Evolutionary conservation across 1,284 basidiomycete species (phyloP).

Genomic region (Ganoderma resinaceum): DNA sequence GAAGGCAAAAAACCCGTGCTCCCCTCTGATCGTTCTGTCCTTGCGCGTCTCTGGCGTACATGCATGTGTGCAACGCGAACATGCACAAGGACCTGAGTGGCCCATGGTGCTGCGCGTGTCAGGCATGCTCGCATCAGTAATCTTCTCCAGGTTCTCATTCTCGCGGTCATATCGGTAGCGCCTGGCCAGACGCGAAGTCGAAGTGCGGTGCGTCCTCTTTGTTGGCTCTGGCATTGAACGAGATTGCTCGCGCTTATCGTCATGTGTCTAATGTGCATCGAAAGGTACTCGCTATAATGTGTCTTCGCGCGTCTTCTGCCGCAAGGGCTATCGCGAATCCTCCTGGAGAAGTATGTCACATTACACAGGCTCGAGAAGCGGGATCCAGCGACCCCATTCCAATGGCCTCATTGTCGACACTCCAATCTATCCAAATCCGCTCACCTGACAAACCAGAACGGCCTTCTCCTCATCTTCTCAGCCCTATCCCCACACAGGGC

Average conservation of each 20-base stretch:
- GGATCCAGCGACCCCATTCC: neutral
- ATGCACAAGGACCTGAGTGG: neutral
- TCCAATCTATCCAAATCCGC: neutral
- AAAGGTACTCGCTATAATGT: neutral
- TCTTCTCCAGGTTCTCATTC: neutral
- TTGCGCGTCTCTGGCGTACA: neutral
- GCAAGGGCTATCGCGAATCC: neutral
- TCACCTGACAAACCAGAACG: neutral
- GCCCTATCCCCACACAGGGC: neutral
- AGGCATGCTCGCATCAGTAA: neutral
- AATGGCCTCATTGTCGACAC: neutral
- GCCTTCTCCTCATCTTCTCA: neutral
- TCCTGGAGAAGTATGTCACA: neutral
- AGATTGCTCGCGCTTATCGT: neutral
- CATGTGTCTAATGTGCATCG: neutral
- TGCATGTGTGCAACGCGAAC: neutral
- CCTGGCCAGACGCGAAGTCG: neutral
- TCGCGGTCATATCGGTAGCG: conserved; percentile 3
- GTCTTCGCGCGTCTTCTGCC: neutral
- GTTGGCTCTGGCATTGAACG: neutral
- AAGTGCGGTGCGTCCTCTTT: neutral
- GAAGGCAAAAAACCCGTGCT: neutral
- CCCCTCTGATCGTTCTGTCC: neutral
- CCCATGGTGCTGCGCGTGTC: neutral
- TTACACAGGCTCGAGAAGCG: neutral